Percentiles rank a stretch among this genome's conserved stretches.
phyloP scores from a whole-genome alignment of 1,284 basidiomycete species.

The Cryptococcus deneoformans region DNA sequence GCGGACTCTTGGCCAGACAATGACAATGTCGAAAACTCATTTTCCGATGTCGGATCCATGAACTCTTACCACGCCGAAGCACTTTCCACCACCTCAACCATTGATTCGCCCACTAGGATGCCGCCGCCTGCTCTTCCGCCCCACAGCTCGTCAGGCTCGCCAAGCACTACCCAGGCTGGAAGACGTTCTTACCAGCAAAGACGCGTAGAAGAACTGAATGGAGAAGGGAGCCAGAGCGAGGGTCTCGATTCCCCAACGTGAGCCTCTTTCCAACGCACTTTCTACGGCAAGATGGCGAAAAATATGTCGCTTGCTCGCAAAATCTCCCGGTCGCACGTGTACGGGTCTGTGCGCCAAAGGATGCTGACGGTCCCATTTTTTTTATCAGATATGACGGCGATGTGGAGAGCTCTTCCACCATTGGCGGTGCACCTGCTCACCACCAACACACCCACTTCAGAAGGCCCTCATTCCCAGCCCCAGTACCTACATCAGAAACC shows the following conservation, averaged over 20 bases:
- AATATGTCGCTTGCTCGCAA: neutral
- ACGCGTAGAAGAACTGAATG: slow-evolving; percentile 20
- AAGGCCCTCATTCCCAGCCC: slow-evolving; percentile 58
- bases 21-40: slow-evolving; percentile 40
- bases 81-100: slow-evolving; percentile 16
- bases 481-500: slow-evolving; percentile 21
- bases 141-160: neutral
- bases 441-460: slow-evolving; percentile 50
- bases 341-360: neutral
- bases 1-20: slow-evolving; percentile 7
- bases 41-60: slow-evolving; percentile 46
- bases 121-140: slow-evolving; percentile 1
- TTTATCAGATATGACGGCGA: slow-evolving; percentile 79
- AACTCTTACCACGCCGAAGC: slow-evolving; percentile 30
- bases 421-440: slow-evolving; percentile 41
- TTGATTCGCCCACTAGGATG: slow-evolving; percentile 11
- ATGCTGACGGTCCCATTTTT: neutral
- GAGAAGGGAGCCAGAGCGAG: slow-evolving; percentile 39
- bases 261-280: slow-evolving; percentile 13
- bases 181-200: slow-evolving; percentile 16
- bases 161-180: neutral
- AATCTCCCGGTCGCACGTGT: neutral
- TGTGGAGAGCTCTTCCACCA: slow-evolving; percentile 62
- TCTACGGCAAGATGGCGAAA: neutral
- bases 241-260: slow-evolving; percentile 48